Percentiles rank a stretch among this genome's conserved stretches.
Evolutionary conservation across 192 early-diverging fungal species (phyloP).

Genomic region (Mortierella claussenii): DNA sequence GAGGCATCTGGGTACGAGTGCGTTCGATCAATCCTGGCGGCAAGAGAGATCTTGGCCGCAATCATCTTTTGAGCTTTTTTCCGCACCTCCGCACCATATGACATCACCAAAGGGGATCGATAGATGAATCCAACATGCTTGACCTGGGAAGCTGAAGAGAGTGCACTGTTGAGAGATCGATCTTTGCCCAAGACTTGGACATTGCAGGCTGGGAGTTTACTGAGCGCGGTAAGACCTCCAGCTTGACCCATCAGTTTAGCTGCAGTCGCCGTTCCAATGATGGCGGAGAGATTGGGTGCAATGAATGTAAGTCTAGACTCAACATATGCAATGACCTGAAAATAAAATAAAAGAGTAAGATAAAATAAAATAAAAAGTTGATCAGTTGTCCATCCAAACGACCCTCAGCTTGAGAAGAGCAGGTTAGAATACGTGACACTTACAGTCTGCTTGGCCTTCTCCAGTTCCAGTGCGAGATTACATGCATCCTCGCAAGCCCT

Average conservation of each 20-base stretch:
- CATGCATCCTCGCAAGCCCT: conserved; percentile 79
- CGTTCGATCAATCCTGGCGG: conserved; percentile 86
- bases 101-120: conserved; percentile 76
- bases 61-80: conserved; percentile 83
- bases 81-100: conserved; percentile 78
- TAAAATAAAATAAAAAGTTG: neutral
- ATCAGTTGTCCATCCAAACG: neutral
- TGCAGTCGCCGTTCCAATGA: conserved; percentile 87
- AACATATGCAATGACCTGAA: conserved; percentile 86
- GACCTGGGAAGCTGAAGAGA: conserved; percentile 72
- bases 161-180: conserved; percentile 59
- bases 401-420: too few species aligned
- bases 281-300: conserved; percentile 91
- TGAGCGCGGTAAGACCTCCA: conserved; percentile 86
- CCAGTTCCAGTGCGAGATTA: conserved; percentile 79
- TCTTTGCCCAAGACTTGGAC: conserved; percentile 68
- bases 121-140: conserved; percentile 87
- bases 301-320: conserved; percentile 92
- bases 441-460: conserved; percentile 73
- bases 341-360: neutral
- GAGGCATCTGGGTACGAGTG: conserved; percentile 78
- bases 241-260: conserved; percentile 92
- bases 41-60: conserved; percentile 85
- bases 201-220: conserved; percentile 93
- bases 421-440: neutral